phyloP scores from a whole-genome alignment of 495 filamentous ascomycete genomes.

The Trichoderma erinaceum region DNA sequence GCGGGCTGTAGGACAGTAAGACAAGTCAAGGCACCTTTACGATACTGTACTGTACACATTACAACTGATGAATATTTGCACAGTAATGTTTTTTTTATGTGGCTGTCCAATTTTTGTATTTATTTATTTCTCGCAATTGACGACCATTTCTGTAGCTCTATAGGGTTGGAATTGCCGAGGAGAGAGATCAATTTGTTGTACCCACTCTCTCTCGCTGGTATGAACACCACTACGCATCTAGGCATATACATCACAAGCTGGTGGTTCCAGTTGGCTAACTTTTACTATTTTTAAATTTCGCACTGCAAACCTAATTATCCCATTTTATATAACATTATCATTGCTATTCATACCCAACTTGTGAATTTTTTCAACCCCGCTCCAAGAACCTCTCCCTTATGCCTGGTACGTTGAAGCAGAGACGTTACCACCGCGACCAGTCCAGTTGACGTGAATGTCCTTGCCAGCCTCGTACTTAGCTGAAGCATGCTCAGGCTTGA shows the following conservation, averaged over 20 bases:
- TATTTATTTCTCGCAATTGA: too few relatives aligned
- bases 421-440: slow-evolving; percentile 91
- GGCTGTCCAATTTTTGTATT: too few relatives aligned
- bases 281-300: slow-evolving; percentile 5
- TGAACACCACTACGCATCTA: background rate
- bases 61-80: too few relatives aligned
- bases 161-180: background rate
- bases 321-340: slow-evolving; percentile 11
- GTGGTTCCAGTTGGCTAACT: background rate
- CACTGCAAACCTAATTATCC: background rate
- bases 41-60: too few relatives aligned
- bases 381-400: slow-evolving; percentile 45
- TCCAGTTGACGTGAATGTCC: slow-evolving; percentile 99
- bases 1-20: background rate
- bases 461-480: slow-evolving; percentile 77
- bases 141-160: background rate
- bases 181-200: background rate
- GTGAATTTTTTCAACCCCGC: slow-evolving; percentile 15
- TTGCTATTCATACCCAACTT: slow-evolving; percentile 13
- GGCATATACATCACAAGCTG: background rate
- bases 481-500: slow-evolving; percentile 87
- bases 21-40: background rate
- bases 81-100: too few relatives aligned
- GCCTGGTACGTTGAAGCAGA: slow-evolving; percentile 95
- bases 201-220: background rate